Evolutionary conservation across 306 rosid species (phyloP), one percentile per base, ranked within the genome.

Genomic region (Corylus heterophylla): DNA sequence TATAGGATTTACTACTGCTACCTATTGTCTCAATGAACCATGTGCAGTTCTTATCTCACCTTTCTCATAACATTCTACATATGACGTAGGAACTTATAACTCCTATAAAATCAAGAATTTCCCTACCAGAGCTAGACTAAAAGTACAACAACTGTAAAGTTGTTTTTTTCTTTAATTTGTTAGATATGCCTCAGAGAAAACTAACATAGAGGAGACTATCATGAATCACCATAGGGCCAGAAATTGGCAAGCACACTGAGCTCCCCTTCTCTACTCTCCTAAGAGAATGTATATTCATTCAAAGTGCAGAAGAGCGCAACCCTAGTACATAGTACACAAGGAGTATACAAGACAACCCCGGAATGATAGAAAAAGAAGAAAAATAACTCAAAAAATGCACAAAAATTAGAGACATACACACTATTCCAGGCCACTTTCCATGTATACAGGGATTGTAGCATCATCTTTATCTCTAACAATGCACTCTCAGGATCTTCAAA

Each of bases 161-260:
- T 13, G 12, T 37, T 64, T 31, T 2, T n/a, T 64, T 14, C 14
- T 64, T 64, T 31, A 5, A 37, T 64, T 35, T 35, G 20, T 16
- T 64, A 16, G 48, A 7, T 6, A 64, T 17, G 47, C n/a, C 20
- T 17, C 13, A 9, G 45, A 35, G 12, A 64, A 42, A 25, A 5
- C 68, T 64, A 64, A 37, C 71, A 8, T 62, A 58, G n/a, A 25
- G 17, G n/a, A 66, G 71, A 64, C 48, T 14, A 64, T 37, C n/a
- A 12, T 16, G 48, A 64, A 64, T 64, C 71, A 29, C 71, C 71
- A 35, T 8, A 64, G 14, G 20, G 3, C 39, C 37, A 25, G 25
- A 25, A 61, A 12, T 31, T 4, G 68, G 45, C 48, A 64, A 64
- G 70, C 16, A 42, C 48, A 7, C 16, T 66, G 25, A 6, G 71